Evolutionary conservation across 257 asterid genomes (phyloP).

Genomic region (Jaltomata sinuosa): DNA sequence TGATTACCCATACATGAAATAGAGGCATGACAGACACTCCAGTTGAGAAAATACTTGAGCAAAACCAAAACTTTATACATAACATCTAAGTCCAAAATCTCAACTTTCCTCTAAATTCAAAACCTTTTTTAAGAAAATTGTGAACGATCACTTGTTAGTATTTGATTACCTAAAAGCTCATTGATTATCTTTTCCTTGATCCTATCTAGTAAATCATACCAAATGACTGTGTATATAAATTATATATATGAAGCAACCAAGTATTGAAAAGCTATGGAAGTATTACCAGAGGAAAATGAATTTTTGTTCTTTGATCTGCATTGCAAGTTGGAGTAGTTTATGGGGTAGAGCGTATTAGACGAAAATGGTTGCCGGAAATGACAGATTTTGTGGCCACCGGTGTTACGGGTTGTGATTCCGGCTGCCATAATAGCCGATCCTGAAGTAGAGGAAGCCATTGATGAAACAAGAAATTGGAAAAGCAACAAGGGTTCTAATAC

Average conservation of each 20-base stretch:
- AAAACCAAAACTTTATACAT: background rate
- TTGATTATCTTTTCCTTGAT: background rate
- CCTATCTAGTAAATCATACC: background rate
- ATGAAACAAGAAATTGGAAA: background rate
- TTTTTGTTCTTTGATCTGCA: constrained; percentile 31
- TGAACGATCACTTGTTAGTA: background rate
- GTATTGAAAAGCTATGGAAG: background rate
- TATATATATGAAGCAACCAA: background rate
- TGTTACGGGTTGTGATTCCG: constrained; percentile 10
- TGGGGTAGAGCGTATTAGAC: constrained; percentile 19
- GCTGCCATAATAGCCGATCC: constrained; percentile 48
- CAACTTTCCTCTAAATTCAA: background rate
- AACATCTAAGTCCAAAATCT: background rate
- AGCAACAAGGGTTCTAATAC: background rate
- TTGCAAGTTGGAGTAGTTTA: constrained; percentile 19
- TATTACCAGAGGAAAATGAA: constrained; percentile 45
- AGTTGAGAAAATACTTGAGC: background rate
- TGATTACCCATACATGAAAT: no score
- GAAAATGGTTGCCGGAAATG: constrained; percentile 13
- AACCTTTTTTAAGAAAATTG: background rate
- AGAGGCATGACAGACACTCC: background rate
- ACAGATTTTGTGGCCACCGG: constrained; percentile 20
- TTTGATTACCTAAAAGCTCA: background rate
- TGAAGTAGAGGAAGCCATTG: constrained; percentile 47
- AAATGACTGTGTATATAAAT: background rate